Evolutionary conservation across 805 yeast genomes (phyloP).

Genomic region (Hanseniaspora lindneri): DNA sequence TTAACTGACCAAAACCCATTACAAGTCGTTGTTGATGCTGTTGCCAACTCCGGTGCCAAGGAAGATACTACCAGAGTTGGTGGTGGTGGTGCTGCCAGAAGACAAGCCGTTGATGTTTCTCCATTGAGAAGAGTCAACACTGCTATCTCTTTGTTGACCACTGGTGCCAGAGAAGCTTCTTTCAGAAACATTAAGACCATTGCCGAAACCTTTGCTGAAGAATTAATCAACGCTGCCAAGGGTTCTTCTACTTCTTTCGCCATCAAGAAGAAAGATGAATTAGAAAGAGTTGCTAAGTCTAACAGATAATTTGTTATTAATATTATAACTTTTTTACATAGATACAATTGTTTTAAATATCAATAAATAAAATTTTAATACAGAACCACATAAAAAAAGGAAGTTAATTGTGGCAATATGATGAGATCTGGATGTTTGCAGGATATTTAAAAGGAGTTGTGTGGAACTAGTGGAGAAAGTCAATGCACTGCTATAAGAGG

Average conservation of each 20-base stretch:
- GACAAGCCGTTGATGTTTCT: slow-evolving; percentile 99
- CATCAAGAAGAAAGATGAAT: slow-evolving; percentile 99
- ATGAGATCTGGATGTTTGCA: not conserved
- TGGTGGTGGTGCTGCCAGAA: slow-evolving; percentile 99
- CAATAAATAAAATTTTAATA: slow-evolving; percentile 12
- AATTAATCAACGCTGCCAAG: slow-evolving; percentile 99
- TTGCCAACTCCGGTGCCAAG: slow-evolving; percentile 99
- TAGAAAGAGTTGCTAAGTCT: slow-evolving; percentile 99
- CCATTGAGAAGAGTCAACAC: slow-evolving; percentile 99
- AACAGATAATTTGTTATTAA: slow-evolving; percentile 68
- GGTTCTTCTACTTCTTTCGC: slow-evolving; percentile 99
- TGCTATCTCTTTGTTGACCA: slow-evolving; percentile 93
- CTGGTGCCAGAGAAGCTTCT: slow-evolving; percentile 99
- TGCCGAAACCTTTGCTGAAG: slow-evolving; percentile 99
- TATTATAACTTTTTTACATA: slow-evolving; percentile 14
- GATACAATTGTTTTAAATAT: slow-evolving; percentile 15
- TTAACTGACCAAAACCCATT: slow-evolving; percentile 98
- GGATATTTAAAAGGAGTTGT: no score
- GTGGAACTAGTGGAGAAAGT: no score
- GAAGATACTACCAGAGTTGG: slow-evolving; percentile 99
- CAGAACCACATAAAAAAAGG: slow-evolving; percentile 14
- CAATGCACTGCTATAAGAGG: no score
- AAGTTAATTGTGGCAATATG: not conserved
- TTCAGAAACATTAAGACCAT: slow-evolving; percentile 99
- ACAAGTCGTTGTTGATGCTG: slow-evolving; percentile 98